A percentile compares a stretch with the other conserved stretches of the same genome.
phyloP scores from a whole-genome alignment of 768 basidiomycete species.

The Crepidotus variabilis region DNA sequence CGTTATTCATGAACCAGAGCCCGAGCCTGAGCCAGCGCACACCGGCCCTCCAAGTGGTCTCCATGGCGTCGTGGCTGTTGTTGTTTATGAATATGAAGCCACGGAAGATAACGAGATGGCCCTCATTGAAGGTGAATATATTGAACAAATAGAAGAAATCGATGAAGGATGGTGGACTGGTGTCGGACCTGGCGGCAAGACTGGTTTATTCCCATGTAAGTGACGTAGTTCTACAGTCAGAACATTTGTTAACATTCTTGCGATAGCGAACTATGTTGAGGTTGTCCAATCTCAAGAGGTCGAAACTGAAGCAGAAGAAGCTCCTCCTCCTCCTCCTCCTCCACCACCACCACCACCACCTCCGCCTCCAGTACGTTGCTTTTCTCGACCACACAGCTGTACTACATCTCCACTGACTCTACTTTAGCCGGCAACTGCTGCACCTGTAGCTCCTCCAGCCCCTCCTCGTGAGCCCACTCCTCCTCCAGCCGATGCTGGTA shows the following conservation, averaged over 20 bases:
- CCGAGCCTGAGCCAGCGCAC: conserved; percentile 35
- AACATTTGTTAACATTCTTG: background rate
- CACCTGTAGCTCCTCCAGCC: conserved; percentile 39
- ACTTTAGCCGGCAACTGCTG: conserved; percentile 28
- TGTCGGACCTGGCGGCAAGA: conserved; percentile 63
- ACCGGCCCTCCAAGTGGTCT: conserved; percentile 23
- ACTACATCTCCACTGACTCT: background rate
- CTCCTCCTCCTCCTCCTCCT: conserved; percentile 58
- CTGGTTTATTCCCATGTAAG: conserved; percentile 83
- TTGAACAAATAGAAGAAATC: conserved; percentile 79
- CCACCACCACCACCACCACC: conserved; percentile 55
- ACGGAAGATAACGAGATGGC: conserved; percentile 85
- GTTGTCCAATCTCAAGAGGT: conserved; percentile 47
- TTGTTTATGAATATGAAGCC: conserved; percentile 80
- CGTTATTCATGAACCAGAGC: conserved; percentile 31
- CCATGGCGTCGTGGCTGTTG: conserved; percentile 66
- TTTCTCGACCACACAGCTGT: background rate
- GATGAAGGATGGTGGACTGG: conserved; percentile 95
- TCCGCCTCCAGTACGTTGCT: conserved; percentile 39
- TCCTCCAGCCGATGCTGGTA: conserved; percentile 45
- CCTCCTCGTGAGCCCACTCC: conserved; percentile 49
- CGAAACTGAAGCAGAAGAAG: conserved; percentile 39
- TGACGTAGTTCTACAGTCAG: background rate
- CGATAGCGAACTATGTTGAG: conserved; percentile 83
- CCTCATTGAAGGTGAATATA: conserved; percentile 75